Base-by-base conservation (phyloP, 2,329 filamentous ascomycete genomes). In the Didymella arachidicola region DNA sequence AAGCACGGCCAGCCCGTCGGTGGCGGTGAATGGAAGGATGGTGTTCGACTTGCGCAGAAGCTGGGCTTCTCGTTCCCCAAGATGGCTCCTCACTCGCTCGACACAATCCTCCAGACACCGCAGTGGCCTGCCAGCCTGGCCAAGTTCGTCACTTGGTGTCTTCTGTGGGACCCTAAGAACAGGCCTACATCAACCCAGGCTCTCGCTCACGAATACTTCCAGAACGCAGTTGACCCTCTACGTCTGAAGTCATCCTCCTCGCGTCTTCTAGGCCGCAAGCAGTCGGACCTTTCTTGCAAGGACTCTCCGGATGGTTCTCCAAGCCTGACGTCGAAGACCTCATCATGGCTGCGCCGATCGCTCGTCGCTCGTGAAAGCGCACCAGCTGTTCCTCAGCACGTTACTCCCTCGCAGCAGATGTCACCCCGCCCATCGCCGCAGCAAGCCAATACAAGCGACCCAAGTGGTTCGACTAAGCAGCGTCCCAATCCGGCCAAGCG, bases 81-180 rank as follows among this genome's bases (percentile, higher is more conserved):
- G 87, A 98, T 99, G 95, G 94, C 95, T 22, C 95, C 95, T 49
- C 95, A 98, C 77, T 87, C 94, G 18, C 92, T 99, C 86, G 94
- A 98, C 69, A 96, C 92, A 5, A 95, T 98, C 65, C 83, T 99
- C 7, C 92, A 92, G 73, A 77, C 90, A 26, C 93, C 95, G 16
- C 92, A 97, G 72, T 99, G 95, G 95, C 95, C 95, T 6, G 80
- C 89, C 1, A 89, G 92, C 19, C 84, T 99, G 54, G 90, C 89
- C 71, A 87, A 96, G 59, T 98, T 99, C 72, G 95, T 99, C 59
- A 99, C 95, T 16, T 97, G 93, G 93, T 99, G 95, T 78, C 79
- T 99, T 66, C 95, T 98, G 91, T 99, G 95, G 95, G 95, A 99
- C 77, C 95, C 95, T 11, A 96, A 93, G 81, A 88, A 82, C 72